These are phyloP conservation scores for Aspergillus intermedius DNA, from an alignment of 2,329 filamentous ascomycete genomes.

Conservation along the genomic window DNA sequence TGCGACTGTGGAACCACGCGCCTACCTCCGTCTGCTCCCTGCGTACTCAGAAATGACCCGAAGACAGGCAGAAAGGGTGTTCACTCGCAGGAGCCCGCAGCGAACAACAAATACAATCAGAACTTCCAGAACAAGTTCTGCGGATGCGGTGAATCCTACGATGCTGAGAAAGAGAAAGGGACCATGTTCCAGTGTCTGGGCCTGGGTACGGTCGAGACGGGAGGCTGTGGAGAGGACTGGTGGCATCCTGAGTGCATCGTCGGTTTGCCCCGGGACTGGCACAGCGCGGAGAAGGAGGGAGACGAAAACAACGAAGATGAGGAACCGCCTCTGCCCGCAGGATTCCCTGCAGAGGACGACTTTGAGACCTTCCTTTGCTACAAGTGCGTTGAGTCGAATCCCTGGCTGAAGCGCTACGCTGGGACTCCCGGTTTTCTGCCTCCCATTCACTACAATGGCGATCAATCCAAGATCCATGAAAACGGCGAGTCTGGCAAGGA, in stretches of 20 bases:
- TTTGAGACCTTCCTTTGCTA: conserved; percentile 92
- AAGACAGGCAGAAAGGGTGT: conserved; percentile 72
- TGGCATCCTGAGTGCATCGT: conserved; percentile 92
- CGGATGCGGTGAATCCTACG: conserved; percentile 79
- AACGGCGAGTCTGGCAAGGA: neutral
- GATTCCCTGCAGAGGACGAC: conserved; percentile 81
- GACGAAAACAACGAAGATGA: conserved; percentile 35
- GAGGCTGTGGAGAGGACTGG: conserved; percentile 95
- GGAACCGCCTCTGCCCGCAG: conserved; percentile 65
- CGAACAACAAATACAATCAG: conserved; percentile 83
- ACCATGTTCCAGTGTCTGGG: conserved; percentile 98
- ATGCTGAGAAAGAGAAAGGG: conserved; percentile 80
- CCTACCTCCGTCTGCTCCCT: conserved; percentile 63
- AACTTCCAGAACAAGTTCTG: conserved; percentile 94
- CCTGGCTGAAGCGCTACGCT: conserved; percentile 88
- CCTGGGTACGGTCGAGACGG: conserved; percentile 68
- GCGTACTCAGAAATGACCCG: conserved; percentile 66
- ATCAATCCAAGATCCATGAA: conserved; percentile 8
- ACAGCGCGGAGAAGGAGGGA: conserved; percentile 19
- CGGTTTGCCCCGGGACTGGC: conserved; percentile 68
- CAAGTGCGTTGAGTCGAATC: conserved; percentile 79
- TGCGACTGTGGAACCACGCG: conserved; percentile 93
- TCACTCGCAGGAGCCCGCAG: conserved; percentile 62
- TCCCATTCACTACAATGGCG: conserved; percentile 53
- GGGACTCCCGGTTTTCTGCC: conserved; percentile 71